Conservation (phyloP, 2,329 filamentous ascomycete species). For the Aspergillus sp. region DNA sequence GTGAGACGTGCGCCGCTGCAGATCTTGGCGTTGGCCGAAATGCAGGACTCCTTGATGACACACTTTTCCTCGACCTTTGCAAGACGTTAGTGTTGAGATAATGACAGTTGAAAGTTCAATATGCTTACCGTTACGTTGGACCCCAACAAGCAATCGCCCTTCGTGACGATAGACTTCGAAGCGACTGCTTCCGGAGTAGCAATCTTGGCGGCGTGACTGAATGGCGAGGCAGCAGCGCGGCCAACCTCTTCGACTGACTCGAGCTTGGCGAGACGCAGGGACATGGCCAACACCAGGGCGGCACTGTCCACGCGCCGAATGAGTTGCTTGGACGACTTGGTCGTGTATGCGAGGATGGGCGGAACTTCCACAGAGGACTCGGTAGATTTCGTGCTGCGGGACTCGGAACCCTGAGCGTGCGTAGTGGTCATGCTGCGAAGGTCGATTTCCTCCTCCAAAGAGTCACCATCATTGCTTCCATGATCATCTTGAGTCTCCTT, state of each 20-base stretch:
- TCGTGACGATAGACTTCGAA: constrained; percentile 75
- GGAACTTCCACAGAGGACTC: constrained; percentile 57
- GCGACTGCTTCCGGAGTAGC: constrained; percentile 82
- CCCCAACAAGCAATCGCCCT: constrained; percentile 77
- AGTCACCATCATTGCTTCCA: constrained; percentile 40
- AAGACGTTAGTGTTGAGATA: neutral
- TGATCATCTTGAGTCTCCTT: constrained; percentile 41
- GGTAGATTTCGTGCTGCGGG: constrained; percentile 8
- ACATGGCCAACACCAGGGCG: constrained; percentile 76
- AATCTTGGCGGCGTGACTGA: constrained; percentile 77
- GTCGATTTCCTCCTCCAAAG: constrained; percentile 57
- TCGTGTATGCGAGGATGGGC: constrained; percentile 73
- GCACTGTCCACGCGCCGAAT: constrained; percentile 88
- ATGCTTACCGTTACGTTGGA: constrained; percentile 82
- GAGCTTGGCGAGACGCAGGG: constrained; percentile 82
- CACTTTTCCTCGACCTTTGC: constrained; percentile 61
- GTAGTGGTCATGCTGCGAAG: constrained; percentile 57
- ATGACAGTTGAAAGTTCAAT: neutral
- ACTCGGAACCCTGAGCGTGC: constrained; percentile 28
- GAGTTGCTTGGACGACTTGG: constrained; percentile 57
- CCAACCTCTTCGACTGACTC: constrained; percentile 65
- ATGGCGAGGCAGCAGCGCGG: constrained; percentile 63
- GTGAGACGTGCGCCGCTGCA: constrained; percentile 78
- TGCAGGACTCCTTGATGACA: constrained; percentile 85
- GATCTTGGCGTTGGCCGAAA: constrained; percentile 86